Evolutionary conservation across 2,329 filamentous ascomycete genomes (phyloP).

Genomic region (Clarireedia paspali): DNA sequence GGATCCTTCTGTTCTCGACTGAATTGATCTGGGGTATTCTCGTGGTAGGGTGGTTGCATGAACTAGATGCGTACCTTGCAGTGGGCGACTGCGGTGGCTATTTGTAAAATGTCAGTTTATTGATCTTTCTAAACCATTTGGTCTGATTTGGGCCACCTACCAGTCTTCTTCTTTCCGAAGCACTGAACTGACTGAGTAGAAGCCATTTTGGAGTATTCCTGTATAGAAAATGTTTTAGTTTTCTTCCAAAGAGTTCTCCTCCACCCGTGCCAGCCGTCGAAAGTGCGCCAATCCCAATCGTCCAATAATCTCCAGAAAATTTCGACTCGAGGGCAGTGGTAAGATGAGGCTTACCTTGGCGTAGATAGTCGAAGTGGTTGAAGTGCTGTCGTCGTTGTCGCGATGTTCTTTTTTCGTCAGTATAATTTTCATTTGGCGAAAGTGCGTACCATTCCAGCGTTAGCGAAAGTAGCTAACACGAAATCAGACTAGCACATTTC

Average conservation of each 20-base stretch:
- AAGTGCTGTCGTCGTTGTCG: constrained; percentile 12
- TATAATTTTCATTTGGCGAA: constrained; percentile 10
- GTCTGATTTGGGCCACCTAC: constrained; percentile 13
- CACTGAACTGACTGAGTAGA: constrained; percentile 83
- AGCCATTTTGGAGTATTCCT: constrained; percentile 31
- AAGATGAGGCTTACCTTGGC: constrained; percentile 8
- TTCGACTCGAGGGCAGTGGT: background rate
- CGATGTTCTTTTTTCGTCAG: constrained; percentile 3
- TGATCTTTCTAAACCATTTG: constrained; percentile 23
- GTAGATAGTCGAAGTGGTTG: constrained; percentile 10
- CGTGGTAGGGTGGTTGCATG: background rate
- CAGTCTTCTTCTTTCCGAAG: constrained; percentile 96
- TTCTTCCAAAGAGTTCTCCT: background rate
- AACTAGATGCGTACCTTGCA: constrained; percentile 56
- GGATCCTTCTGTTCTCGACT: background rate
- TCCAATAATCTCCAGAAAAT: background rate
- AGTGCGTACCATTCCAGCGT: constrained; percentile 7
- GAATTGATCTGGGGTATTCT: background rate
- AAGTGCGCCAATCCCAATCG: background rate
- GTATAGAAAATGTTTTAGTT: constrained; percentile 1
- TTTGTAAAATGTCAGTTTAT: constrained; percentile 24
- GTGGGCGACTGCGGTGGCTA: constrained; percentile 66
- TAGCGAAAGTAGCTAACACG: constrained; percentile 6
- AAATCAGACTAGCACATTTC: background rate
- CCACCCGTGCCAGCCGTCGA: background rate